Evolutionary conservation across 108 stramenopile species (phyloP).

Genomic region (Chaetoceros muelleri): DNA sequence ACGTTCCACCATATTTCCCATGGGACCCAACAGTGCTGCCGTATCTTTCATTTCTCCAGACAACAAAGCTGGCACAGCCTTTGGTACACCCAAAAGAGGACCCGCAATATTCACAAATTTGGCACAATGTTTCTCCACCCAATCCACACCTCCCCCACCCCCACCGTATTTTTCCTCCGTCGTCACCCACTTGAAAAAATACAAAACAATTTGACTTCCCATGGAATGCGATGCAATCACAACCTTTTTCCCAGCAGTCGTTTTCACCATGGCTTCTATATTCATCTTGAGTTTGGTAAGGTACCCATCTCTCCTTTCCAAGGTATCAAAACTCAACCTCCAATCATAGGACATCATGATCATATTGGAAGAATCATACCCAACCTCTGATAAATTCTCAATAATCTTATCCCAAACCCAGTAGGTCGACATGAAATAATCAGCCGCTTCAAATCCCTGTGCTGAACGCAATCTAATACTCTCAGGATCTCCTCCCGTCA

Average conservation of each 20-base stretch:
- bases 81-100: slow-evolving; percentile 76
- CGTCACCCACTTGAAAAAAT: slow-evolving; percentile 82
- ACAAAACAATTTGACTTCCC: slow-evolving; percentile 55
- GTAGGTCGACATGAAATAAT: slow-evolving; percentile 72
- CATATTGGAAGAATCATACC: slow-evolving; percentile 72
- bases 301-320: slow-evolving; percentile 81
- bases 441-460: slow-evolving; percentile 77
- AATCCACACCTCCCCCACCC: slow-evolving; percentile 65
- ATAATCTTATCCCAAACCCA: slow-evolving; percentile 73
- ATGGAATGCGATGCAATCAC: slow-evolving; percentile 75
- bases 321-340: slow-evolving; percentile 56
- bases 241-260: slow-evolving; percentile 58
- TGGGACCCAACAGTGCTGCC: slow-evolving; percentile 37
- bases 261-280: slow-evolving; percentile 62
- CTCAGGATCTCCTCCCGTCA: slow-evolving; percentile 64
- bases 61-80: slow-evolving; percentile 60
- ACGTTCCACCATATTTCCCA: slow-evolving; percentile 54
- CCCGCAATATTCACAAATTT: slow-evolving; percentile 84
- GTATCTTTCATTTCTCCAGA: slow-evolving; percentile 88
- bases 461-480: slow-evolving; percentile 62
- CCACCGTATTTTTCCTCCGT: slow-evolving; percentile 32
- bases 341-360: slow-evolving; percentile 84
- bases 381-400: slow-evolving; percentile 78
- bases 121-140: slow-evolving; percentile 71
- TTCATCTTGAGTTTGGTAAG: slow-evolving; percentile 62